Evolutionary conservation across 2,329 filamentous ascomycete genomes (phyloP), one percentile per base, ranked within the genome.

Genomic region (Penicillium frequentans): DNA sequence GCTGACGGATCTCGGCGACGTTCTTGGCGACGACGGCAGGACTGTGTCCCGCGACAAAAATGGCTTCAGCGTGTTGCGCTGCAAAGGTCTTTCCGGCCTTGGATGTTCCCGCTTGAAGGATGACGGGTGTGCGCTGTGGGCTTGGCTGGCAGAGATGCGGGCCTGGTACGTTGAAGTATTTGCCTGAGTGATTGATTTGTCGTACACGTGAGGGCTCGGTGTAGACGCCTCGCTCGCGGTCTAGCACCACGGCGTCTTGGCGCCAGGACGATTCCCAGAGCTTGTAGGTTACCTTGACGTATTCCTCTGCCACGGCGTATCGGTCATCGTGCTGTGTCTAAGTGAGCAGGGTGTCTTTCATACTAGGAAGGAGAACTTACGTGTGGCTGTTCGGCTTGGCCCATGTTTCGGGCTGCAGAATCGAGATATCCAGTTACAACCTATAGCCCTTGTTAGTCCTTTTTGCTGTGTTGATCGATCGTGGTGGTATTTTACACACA

Each of bases 21-120:
- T 80, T 86, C 66, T 83, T 84, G 2, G 82, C 81, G 27, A 87
- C 84, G 0, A 87, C 83, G 1, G 78, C 75, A 0, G 88, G 85
- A 1, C 82, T 82, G 68, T 90, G 87, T 0, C 85, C 85, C 0
- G 84, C 86, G 1, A 89, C 82, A 64, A 90, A 90, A 50, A 90
- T 87, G 2, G 83, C 87, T 66, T 91, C 88, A 0, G 88, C 88
- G 67, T 90, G 86, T 62, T 86, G 83, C 0, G 87, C 86, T 0
- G 86, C 87, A 63, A 91, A 90, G 0, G 75, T 71, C 69, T 87
- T 89, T 2, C 87, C 88, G 0, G 86, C 81, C 49, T 80, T 83
- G 0, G 85, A 88, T 0, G 87, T 88, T 0, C 88, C 88, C 0
- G 88, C 88, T 70, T 91, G 88, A 3, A 90, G 78, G 5, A 90